Base-by-base conservation (phyloP, 2,329 filamentous ascomycete species). In the Ophiostoma novo-ulmi region DNA sequence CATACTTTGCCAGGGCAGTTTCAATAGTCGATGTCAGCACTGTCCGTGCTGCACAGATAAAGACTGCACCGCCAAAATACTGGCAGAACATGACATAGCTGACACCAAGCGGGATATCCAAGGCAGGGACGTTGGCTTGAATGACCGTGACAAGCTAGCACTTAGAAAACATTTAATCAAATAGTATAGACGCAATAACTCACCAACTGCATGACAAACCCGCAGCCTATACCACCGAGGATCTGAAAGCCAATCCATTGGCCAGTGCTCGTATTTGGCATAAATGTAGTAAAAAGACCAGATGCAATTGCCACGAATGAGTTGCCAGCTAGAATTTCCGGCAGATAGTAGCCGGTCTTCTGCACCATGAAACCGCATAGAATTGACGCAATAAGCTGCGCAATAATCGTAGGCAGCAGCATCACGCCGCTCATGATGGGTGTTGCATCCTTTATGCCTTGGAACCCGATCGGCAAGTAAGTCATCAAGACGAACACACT, bases 81-180 rank as follows among this genome's bases (percentile, higher is more conserved):
- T 58, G 52, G 22, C 52, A 58, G 22, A 58, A 58, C 52, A 58
- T 58, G 52, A 58, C n/a, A 14, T 58, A 58, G n/a, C n/a, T 58
- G 52, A 58, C 52, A 5, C 52, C 52, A 1, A 58, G 52, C 7
- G 52, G 52, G 52, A 58, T 58, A 17, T 58, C 52, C 10, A n/a
- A 10, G 11, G 52, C n/a, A 6, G 52, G n/a, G 3, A 58, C 52
- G 10, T 26, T 58, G n/a, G 52, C 52, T 11, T 58, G 52, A n/a
- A 58, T 58, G n/a, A 58, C 52, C 2, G 52, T 58, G 52, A 58
- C 22, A 26, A 58, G 52, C n/a, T 58, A 17, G 4, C 8, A 13
- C 13, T 22, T 58, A 22, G 22, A 14, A 13, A 1, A 13, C 11
- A 44, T 10, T 13, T 58, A 1, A 14, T 1, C n/a, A 58, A 13